Evolutionary conservation across 805 yeast species (phyloP), one percentile per base, ranked within the genome.

Genomic region (Yarrowia porcina): DNA sequence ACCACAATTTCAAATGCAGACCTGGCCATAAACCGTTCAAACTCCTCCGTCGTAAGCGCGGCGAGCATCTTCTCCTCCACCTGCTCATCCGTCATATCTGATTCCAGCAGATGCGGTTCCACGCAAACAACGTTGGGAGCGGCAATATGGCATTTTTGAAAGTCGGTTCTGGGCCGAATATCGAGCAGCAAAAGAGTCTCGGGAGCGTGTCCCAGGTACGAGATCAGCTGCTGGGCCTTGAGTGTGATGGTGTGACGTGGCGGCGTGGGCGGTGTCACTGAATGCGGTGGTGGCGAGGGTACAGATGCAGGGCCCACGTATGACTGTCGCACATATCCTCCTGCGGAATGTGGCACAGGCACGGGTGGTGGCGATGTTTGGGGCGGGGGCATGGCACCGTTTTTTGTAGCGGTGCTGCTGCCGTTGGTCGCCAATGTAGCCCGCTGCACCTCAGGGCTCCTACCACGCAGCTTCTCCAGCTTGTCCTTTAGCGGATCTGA

Each of bases 131-230:
- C 72, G 61, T 87, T 82, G 2, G 76, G 74, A 25, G 83, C 75
- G 12, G 80, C 76, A 21, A 92, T 83, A 72, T 90, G 97, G 52
- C 82, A 81, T 44, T 76, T 75, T 50, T 83, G 81, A 70, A 81
- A 91, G 36, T 83, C 85, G 18, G 76, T 77, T 39, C 86, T 77
- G 17, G 86, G 76, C 67, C 97, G 77, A 42, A 85, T 80, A 71
- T 93, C 98, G 7, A 93, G 80, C 11, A 92, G 65, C n/a, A 92
- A 76, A 0, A 87, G 69, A 1, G 84, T 79, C 0, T 88, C 83
- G 65, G 90, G 90, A 3, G 61, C 47, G n/a, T 41, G 47, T 10
- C 33, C 36, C 5, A 56, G 49, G 18, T 52, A 52, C 25, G 42
- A 25, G 9, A 35, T 25, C 13, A 52, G 59, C 33, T 36, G 59